Evolutionary conservation across 306 rosid genomes (phyloP).

Genomic region (Carpinus viminea): DNA sequence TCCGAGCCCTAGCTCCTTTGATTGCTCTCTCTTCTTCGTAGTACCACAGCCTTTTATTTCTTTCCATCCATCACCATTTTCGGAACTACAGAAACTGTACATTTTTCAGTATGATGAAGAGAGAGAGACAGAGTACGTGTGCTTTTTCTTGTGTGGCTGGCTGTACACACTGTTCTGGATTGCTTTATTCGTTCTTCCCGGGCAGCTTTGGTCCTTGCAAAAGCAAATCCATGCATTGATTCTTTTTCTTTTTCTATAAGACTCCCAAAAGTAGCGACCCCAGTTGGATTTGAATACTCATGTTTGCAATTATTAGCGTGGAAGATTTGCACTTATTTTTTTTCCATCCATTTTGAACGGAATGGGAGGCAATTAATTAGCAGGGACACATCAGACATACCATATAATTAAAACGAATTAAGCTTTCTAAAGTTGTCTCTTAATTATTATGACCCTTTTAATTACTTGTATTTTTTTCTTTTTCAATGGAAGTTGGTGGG

Average conservation of each 20-base stretch:
- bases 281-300: slow-evolving; percentile 29
- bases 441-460: slow-evolving; percentile 38
- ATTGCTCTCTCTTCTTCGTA: slow-evolving; percentile 25
- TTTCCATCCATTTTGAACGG: slow-evolving; percentile 17
- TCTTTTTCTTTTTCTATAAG: slow-evolving; percentile 30
- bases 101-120: slow-evolving; percentile 40
- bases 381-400: not conserved
- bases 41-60: slow-evolving; percentile 34
- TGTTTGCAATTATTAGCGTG: slow-evolving; percentile 32
- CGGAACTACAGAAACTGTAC: slow-evolving; percentile 35
- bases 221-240: slow-evolving; percentile 45
- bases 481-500: slow-evolving; percentile 50
- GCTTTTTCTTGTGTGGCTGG: slow-evolving; percentile 31
- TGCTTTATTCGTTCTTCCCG: slow-evolving; percentile 63
- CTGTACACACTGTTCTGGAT: slow-evolving; percentile 34
- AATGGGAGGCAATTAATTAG: not conserved
- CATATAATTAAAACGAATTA: not conserved
- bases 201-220: slow-evolving; percentile 61
- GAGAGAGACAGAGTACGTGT: slow-evolving; percentile 11
- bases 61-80: slow-evolving; percentile 41
- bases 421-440: slow-evolving; percentile 30
- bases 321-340: slow-evolving; percentile 14
- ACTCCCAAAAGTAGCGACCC: slow-evolving; percentile 28
- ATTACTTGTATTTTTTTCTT: too few species aligned
- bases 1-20: slow-evolving; percentile 44